Percentiles rank a stretch among this genome's conserved stretches.
Conservation (phyloP, 495 filamentous ascomycete genomes). For the Bryoglossum gracile region DNA sequence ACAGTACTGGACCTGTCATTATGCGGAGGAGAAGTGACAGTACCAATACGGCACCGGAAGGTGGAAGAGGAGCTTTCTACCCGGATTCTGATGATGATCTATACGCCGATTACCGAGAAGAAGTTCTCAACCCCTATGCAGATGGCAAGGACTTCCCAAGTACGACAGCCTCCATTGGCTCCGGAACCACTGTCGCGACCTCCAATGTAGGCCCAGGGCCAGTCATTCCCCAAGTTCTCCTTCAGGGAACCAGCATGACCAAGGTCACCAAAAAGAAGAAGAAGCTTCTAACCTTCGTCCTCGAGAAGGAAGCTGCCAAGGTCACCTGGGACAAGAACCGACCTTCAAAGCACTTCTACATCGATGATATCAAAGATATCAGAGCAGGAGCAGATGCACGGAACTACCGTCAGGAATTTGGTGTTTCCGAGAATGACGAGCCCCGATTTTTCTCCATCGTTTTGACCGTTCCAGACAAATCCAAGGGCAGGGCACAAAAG, state of each 20-base stretch:
- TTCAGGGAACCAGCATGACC: constrained; percentile 64
- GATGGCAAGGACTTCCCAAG: constrained; percentile 29
- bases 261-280: constrained; percentile 79
- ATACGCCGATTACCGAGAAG: constrained; percentile 29
- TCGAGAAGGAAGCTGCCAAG: constrained; percentile 75
- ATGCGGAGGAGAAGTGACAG: constrained; percentile 83
- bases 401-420: constrained; percentile 82
- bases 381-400: constrained; percentile 76
- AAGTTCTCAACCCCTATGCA: constrained; percentile 26
- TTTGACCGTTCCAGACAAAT: constrained; percentile 61
- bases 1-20: constrained; percentile 81
- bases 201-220: constrained; percentile 48
- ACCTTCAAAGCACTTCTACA: constrained; percentile 74
- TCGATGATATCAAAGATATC: constrained; percentile 91
- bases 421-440: constrained; percentile 53
- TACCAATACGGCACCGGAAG: constrained; percentile 53
- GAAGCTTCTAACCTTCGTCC: constrained; percentile 64
- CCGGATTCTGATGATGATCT: constrained; percentile 62
- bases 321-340: constrained; percentile 80
- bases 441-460: constrained; percentile 81
- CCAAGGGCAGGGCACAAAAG: constrained; percentile 61
- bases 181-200: background rate
- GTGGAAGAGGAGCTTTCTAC: constrained; percentile 45
- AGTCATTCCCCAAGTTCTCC: constrained; percentile 60
- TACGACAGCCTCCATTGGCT: constrained; percentile 31